These are phyloP conservation scores for Aspergillus persii DNA, from an alignment of 2,329 filamentous ascomycete genomes.

Conservation along the genomic window DNA sequence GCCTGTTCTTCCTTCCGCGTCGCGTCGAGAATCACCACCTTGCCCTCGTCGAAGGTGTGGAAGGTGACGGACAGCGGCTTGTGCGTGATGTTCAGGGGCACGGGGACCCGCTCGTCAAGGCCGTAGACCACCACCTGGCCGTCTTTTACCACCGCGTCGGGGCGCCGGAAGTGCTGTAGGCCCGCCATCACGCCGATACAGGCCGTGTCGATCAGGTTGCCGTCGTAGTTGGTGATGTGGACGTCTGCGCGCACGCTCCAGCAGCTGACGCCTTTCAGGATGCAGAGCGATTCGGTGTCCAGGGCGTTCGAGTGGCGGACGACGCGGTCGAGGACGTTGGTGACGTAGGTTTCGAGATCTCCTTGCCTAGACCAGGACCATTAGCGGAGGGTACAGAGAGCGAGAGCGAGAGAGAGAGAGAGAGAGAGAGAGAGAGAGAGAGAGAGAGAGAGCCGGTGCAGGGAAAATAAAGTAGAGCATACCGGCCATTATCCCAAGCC, in stretches of 20 bases:
- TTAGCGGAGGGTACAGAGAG: too few species aligned
- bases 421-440: too few species aligned
- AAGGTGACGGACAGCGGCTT: constrained; percentile 90
- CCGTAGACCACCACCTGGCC: constrained; percentile 83
- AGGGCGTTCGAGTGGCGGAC: constrained; percentile 87
- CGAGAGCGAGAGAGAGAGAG: too few species aligned
- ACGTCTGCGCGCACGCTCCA: constrained; percentile 90
- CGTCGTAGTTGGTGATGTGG: constrained; percentile 87
- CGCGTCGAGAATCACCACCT: constrained; percentile 45
- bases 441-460: too few species aligned
- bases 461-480: constrained; percentile 24
- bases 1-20: constrained; percentile 50
- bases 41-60: constrained; percentile 65
- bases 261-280: constrained; percentile 84
- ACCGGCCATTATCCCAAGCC: constrained; percentile 80
- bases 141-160: constrained; percentile 82
- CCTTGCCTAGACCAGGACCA: constrained; percentile 56
- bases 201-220: constrained; percentile 80
- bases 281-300: constrained; percentile 93
- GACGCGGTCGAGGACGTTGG: constrained; percentile 88
- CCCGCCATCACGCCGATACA: constrained; percentile 86
- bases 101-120: constrained; percentile 80
- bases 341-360: constrained; percentile 80
- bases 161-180: constrained; percentile 85
- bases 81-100: constrained; percentile 86